Conservation (phyloP, 176 grass and related monocot genomes). For the Hordeum marinum region DNA sequence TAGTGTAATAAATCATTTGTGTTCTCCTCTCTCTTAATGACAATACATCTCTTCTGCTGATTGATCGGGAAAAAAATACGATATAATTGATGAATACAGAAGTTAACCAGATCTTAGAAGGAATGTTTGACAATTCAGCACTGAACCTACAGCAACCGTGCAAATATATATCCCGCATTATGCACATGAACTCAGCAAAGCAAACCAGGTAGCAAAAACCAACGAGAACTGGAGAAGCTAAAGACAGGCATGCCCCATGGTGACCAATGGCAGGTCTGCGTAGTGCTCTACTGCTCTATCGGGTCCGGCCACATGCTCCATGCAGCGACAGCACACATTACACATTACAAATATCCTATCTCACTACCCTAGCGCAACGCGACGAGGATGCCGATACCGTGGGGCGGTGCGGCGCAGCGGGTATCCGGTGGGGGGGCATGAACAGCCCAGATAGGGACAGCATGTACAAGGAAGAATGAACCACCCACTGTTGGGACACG, state of each 20-base stretch:
- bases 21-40: no score
- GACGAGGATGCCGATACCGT: constrained; percentile 5
- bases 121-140: constrained; percentile 18
- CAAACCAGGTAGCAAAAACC: constrained; percentile 5
- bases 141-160: not conserved
- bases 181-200: constrained; percentile 38
- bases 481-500: constrained; percentile 11
- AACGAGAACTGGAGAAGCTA: no score
- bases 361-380: not conserved
- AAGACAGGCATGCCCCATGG: constrained; percentile 1
- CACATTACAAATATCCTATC: constrained; percentile 27
- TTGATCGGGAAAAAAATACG: not conserved
- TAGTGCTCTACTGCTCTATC: constrained; percentile 39
- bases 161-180: not conserved
- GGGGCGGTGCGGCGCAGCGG: constrained; percentile 3
- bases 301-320: constrained; percentile 38
- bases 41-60: no score
- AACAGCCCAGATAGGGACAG: constrained; percentile 18
- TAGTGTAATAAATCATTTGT: no score
- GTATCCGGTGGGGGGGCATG: constrained; percentile 26
- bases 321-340: constrained; percentile 38
- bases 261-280: constrained; percentile 29
- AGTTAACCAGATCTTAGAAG: not conserved
- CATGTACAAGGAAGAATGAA: constrained; percentile 24
- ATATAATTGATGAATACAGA: not conserved